These are phyloP conservation scores for Lactarius deliciosus DNA, from an alignment of 768 basidiomycete genomes.

Conservation along the genomic window DNA sequence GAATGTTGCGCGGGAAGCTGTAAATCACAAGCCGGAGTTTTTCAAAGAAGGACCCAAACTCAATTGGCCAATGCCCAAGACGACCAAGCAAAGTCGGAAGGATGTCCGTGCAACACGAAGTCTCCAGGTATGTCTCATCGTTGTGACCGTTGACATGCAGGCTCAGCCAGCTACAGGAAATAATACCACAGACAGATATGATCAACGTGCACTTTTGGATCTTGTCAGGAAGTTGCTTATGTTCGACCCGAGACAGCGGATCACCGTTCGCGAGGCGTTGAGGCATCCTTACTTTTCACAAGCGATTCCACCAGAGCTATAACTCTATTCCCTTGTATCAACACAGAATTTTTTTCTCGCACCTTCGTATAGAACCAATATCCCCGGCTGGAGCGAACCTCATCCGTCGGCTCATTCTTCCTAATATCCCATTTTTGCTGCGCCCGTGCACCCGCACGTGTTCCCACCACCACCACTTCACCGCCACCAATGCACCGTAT, in stretches of 20 bases:
- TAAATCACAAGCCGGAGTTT: conserved; percentile 85
- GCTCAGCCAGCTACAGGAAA: conserved; percentile 54
- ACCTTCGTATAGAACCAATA: conserved; percentile 24
- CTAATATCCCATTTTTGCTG: conserved; percentile 13
- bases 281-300: conserved; percentile 83
- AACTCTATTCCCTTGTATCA: conserved; percentile 32
- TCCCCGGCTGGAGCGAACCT: conserved; percentile 22
- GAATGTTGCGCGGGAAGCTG: conserved; percentile 71
- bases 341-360: conserved; percentile 15
- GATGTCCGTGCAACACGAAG: conserved; percentile 86
- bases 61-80: conserved; percentile 90
- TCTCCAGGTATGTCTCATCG: conserved; percentile 56
- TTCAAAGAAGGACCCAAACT: conserved; percentile 85
- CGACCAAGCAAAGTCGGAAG: conserved; percentile 87
- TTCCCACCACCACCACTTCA: conserved; percentile 12
- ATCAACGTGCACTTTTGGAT: conserved; percentile 81
- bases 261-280: conserved; percentile 85
- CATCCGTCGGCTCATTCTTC: conserved; percentile 7
- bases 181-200: conserved; percentile 74
- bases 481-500: conserved; percentile 23
- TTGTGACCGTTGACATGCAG: not conserved
- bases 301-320: conserved; percentile 67
- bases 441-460: conserved; percentile 6
- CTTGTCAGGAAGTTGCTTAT: conserved; percentile 84
- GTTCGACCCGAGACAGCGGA: conserved; percentile 87